Evolutionary conservation across 2,329 filamentous ascomycete species (phyloP), one percentile per base, ranked within the genome.

Genomic region (Fusarium pseudoanthophilum): DNA sequence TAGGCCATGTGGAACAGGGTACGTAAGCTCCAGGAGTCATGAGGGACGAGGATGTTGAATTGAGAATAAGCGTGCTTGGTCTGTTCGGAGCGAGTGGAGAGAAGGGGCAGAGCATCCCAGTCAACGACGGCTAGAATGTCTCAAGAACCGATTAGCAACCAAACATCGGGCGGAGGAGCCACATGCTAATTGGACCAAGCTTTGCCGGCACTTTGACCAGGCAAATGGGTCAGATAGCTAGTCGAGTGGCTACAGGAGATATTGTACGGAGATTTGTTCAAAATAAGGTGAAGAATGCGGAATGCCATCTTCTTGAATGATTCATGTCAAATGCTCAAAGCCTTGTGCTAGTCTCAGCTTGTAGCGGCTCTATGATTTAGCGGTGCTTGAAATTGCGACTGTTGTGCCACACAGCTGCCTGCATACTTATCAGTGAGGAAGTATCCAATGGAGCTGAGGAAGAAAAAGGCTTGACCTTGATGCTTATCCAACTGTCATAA

Each of bases 131-230:
- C 72, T 77, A 75, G 75, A 77, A 77, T 75, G 75, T 77, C 75
- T 77, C 75, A 75, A 70, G 75, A 77, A 76, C 72, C 72, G 64
- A 70, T 73, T 74, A 75, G 75, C 66, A 70, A 65, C 69, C 65
- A 75, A 74, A 71, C 56, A 76, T 52, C 51, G 42, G 56, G 69
- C 61, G 68, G 60, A 66, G 64, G 53, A 63, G 58, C 52, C 64
- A 57, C 55, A 48, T 55, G 63, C 52, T 59, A 57, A 55, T 59
- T 72, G 67, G 62, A 52, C 72, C 67, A 63, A 64, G 60, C 62
- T 59, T 46, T 62, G 49, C 39, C 68, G 70, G 72, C 64, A 77
- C 48, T 75, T 78, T 64, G 42, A 34, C 56, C 37, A 55, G 46
- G 68, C 58, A 67, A 56, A 66, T 57, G 24, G 28, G 24, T 52